These are phyloP conservation scores for Lathyrus aphaca DNA, from an alignment of 306 rosid species.

Conservation along the genomic window DNA sequence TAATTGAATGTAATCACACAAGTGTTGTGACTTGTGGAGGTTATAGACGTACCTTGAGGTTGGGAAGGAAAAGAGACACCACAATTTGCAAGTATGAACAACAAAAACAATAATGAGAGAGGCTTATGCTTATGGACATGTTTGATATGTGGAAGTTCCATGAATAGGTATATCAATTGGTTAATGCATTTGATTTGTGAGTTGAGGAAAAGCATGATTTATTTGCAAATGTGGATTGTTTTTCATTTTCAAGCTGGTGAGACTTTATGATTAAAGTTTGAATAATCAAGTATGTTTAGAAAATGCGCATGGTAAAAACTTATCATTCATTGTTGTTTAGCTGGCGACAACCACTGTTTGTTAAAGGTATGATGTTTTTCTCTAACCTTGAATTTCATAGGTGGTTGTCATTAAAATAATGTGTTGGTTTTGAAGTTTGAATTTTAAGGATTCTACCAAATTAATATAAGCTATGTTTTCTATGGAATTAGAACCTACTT, in stretches of 20 bases:
- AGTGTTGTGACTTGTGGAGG: no score
- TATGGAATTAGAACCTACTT: no score
- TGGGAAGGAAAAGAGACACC: constrained; percentile 42
- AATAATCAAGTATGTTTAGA: constrained; percentile 30
- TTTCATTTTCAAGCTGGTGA: constrained; percentile 40
- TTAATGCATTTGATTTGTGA: constrained; percentile 27
- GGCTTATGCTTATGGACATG: constrained; percentile 38
- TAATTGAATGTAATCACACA: no score
- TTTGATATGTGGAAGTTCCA: constrained; percentile 46
- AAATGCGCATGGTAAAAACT: constrained; percentile 53
- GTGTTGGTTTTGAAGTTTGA: neutral
- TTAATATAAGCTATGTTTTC: neutral
- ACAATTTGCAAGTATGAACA: constrained; percentile 44
- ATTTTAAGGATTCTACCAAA: constrained; percentile 1
- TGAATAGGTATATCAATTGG: constrained; percentile 32
- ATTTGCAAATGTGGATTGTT: constrained; percentile 39
- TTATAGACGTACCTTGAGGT: constrained; percentile 52
- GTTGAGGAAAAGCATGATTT: constrained; percentile 40
- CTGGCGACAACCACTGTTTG: constrained; percentile 47
- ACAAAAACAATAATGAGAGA: constrained; percentile 38
- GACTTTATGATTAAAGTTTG: constrained; percentile 47
- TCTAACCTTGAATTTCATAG: constrained; percentile 29
- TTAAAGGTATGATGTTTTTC: constrained; percentile 42
- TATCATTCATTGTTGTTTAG: constrained; percentile 52
- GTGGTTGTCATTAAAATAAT: constrained; percentile 9